These are phyloP conservation scores for Candida glaebosa DNA, from an alignment of 805 yeast genomes.

Conservation along the genomic window DNA sequence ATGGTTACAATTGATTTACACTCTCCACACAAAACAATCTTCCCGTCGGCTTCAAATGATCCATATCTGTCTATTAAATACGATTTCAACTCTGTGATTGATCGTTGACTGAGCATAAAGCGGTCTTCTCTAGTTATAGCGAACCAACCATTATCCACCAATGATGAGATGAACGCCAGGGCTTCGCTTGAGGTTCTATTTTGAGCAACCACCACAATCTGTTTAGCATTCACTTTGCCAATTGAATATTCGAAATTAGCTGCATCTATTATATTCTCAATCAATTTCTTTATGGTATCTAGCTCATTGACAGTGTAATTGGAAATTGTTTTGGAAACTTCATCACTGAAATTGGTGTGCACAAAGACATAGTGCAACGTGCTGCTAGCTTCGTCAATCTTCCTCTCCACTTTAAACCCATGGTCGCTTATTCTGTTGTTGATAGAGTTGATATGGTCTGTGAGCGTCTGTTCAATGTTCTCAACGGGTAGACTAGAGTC, in stretches of 20 bases:
- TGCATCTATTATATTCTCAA: slow-evolving; percentile 45
- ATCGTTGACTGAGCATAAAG: slow-evolving; percentile 36
- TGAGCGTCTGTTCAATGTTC: background rate
- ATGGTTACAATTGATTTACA: slow-evolving; percentile 53
- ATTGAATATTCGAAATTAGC: slow-evolving; percentile 30
- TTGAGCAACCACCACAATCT: slow-evolving; percentile 20
- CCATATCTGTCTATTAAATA: slow-evolving; percentile 46
- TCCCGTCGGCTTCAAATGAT: slow-evolving; percentile 24
- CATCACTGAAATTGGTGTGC: slow-evolving; percentile 35
- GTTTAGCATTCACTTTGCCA: slow-evolving; percentile 33
- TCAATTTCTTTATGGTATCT: slow-evolving; percentile 40
- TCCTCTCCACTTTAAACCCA: slow-evolving; percentile 43
- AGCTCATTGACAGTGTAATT: slow-evolving; percentile 35
- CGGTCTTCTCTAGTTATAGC: slow-evolving; percentile 26
- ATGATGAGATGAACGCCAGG: slow-evolving; percentile 30
- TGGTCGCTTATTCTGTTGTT: slow-evolving; percentile 30
- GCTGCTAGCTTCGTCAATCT: slow-evolving; percentile 32
- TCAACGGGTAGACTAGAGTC: slow-evolving; percentile 8
- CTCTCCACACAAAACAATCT: slow-evolving; percentile 43
- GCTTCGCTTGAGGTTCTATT: slow-evolving; percentile 35
- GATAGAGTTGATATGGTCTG: slow-evolving; percentile 20
- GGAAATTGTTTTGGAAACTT: slow-evolving; percentile 38
- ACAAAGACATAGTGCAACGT: slow-evolving; percentile 34
- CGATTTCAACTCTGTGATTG: slow-evolving; percentile 46
- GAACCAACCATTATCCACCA: slow-evolving; percentile 56